Percentiles rank a stretch among this genome's conserved stretches.
phyloP scores from a whole-genome alignment of 176 grass and related monocot genomes.

The Oryza meyeriana region DNA sequence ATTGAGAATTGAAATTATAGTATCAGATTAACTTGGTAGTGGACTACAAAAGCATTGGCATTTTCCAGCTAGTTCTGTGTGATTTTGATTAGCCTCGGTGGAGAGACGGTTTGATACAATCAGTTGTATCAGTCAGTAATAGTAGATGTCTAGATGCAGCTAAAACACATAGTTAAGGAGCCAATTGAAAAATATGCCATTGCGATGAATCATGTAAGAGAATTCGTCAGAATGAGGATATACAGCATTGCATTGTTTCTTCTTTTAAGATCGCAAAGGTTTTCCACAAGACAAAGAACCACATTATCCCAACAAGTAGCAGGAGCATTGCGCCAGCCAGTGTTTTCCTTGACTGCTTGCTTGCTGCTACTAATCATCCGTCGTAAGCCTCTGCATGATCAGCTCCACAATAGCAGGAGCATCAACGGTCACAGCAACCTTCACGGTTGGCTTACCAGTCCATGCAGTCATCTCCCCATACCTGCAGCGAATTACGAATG shows the following conservation, averaged over 20 bases:
- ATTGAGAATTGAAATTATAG: background rate
- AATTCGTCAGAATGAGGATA: background rate
- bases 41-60: too few relatives aligned
- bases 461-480: conserved; percentile 75
- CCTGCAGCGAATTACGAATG: conserved; percentile 25
- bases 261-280: background rate
- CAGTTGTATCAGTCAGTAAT: too few relatives aligned
- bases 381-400: conserved; percentile 71
- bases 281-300: background rate
- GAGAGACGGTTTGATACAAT: too few relatives aligned
- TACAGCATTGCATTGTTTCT: background rate
- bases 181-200: too few relatives aligned
- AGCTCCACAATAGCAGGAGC: conserved; percentile 56
- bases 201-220: too few relatives aligned
- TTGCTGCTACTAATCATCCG: conserved; percentile 3
- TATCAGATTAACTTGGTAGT: too few relatives aligned
- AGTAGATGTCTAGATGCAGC: too few relatives aligned
- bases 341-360: background rate
- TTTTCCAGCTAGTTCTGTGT: too few relatives aligned
- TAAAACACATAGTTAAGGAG: too few relatives aligned
- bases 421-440: conserved; percentile 90
- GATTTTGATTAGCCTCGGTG: too few relatives aligned
- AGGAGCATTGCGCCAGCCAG: background rate
- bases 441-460: conserved; percentile 62
- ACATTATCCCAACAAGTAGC: background rate